These are phyloP conservation scores for Penicillium sp. DNA, from an alignment of 2,329 filamentous ascomycete genomes.

Conservation along the genomic window DNA sequence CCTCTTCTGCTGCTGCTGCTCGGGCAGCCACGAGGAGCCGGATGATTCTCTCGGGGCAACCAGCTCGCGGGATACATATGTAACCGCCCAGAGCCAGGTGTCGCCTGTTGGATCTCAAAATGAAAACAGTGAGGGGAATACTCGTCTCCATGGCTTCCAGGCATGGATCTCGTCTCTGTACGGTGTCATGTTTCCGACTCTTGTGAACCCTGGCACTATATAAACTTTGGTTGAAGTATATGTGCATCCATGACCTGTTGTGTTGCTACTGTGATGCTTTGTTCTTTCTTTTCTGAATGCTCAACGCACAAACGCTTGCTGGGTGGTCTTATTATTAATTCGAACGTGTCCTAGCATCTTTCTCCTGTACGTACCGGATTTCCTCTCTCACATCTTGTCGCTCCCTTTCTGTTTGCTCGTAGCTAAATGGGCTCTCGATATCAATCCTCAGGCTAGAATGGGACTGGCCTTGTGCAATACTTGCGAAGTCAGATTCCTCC, in stretches of 20 bases:
- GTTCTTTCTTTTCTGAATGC: background rate
- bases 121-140: background rate
- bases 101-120: conserved; percentile 5
- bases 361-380: background rate
- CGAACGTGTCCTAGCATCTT: background rate
- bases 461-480: background rate
- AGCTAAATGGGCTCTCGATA: background rate
- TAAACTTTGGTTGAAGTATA: background rate
- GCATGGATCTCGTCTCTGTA: conserved; percentile 6
- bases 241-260: background rate
- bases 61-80: conserved; percentile 18
- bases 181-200: background rate
- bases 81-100: conserved; percentile 15
- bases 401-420: background rate
- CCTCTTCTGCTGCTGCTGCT: conserved; percentile 16
- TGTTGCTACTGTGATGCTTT: background rate
- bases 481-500: background rate
- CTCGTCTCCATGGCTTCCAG: background rate
- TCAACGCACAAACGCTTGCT: background rate
- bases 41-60: conserved; percentile 7
- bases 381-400: background rate
- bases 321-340: background rate
- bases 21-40: background rate
- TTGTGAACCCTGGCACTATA: background rate
- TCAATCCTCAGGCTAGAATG: background rate